These are phyloP conservation scores for Cadophora malorum DNA, from an alignment of 2,329 filamentous ascomycete species.

Conservation along the genomic window DNA sequence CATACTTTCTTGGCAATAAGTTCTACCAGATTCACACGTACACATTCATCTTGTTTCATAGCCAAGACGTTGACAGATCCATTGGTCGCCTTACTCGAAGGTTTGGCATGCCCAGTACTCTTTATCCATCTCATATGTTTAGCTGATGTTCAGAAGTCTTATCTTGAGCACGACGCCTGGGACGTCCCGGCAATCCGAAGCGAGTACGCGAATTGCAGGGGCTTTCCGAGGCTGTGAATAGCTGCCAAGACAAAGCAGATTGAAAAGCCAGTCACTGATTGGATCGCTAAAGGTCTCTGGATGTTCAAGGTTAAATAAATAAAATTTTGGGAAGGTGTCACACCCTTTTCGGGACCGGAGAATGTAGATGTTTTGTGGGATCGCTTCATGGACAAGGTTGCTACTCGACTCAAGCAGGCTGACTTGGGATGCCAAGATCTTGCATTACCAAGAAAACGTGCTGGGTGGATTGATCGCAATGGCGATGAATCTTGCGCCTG, in stretches of 20 bases:
- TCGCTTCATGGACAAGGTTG: not conserved
- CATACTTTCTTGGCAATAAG: not conserved
- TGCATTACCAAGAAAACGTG: too few species aligned
- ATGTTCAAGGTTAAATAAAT: not conserved
- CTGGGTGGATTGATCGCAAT: not conserved
- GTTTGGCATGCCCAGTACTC: not conserved
- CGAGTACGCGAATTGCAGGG: not conserved
- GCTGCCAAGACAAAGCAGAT: not conserved
- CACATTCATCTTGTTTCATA: not conserved
- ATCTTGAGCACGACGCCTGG: not conserved
- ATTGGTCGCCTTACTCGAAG: not conserved
- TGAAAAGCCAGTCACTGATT: not conserved
- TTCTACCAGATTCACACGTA: not conserved
- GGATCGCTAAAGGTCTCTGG: not conserved
- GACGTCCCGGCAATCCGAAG: not conserved
- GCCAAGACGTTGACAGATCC: not conserved
- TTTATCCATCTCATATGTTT: not conserved
- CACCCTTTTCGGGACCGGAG: not conserved
- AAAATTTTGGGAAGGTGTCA: not conserved
- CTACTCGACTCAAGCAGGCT: not conserved
- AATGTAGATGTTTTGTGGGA: not conserved
- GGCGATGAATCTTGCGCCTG: too few species aligned
- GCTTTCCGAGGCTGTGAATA: not conserved
- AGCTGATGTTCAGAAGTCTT: not conserved
- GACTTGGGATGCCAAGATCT: not conserved